Base-by-base conservation (phyloP, 2,329 filamentous ascomycete species). In the Hypomyces perniciosus region DNA sequence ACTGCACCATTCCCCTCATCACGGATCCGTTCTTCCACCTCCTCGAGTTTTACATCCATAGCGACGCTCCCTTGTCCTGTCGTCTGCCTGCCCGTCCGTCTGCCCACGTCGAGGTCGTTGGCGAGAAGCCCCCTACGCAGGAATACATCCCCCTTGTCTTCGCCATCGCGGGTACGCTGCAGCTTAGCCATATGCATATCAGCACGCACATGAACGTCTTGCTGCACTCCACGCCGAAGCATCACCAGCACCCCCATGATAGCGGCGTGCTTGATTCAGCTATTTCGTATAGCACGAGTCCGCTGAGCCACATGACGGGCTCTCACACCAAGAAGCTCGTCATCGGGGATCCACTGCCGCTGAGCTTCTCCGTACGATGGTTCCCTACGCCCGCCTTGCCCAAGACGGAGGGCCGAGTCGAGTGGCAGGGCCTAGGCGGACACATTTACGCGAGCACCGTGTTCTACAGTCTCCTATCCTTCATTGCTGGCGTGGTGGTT, bases 31-130 rank as follows among this genome's bases (percentile, higher is more conserved):
- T 91, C 76, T 93, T 90, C 76, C 88, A 93, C 71, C 80, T 92
- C 46, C 85, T 92, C 73, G 88, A 97, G 73, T 97, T 96, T 78
- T 97, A 97, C 78, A 85, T 97, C 68, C 93, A 97, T 77, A 90
- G 87, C 73, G 93, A 99, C 71, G 91, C 90, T 13, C 93, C 93
- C 8, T 78, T 97, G 45, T 84, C 90, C 49, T 99, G 93, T 70
- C 91, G 93, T 47, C 81, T 97, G 10, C 90, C 92, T 29, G 82
- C 89, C 0, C 84, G 86, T 6, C 92, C 92, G 0, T 65, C 77
- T 9, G 70, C 73, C 6, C 74, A 80, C 56, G 68, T 81, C 57
- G 75, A 81, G 62, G 69, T 77, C 33, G 67, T 82, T 6, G 79
- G 77, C 65, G 77, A 77, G 65, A 67, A 68, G 56, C 69, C 70